Evolutionary conservation across 2,329 filamentous ascomycete genomes (phyloP), one percentile per base, ranked within the genome.

Genomic region (Elsinoe ampelina): DNA sequence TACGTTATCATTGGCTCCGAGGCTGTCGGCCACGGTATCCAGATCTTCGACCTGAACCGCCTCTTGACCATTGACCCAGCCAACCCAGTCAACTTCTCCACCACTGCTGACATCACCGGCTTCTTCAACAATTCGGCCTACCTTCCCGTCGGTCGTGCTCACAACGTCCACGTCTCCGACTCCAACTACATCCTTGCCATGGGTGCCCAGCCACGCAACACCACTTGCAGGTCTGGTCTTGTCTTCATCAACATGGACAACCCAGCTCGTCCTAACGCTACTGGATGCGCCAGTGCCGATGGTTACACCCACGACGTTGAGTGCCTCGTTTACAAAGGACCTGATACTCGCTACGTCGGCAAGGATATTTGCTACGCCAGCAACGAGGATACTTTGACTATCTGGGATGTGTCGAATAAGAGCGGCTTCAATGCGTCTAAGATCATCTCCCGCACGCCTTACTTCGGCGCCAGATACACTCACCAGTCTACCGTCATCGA

Each of bases 11-110:
- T 76, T 50, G 73, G 73, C 51, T 57, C 63, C 15, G 75, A 77
- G 60, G 75, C 77, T 35, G 62, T 65, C 42, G 66, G 72, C 61
- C 81, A 84, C 66, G 77, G 78, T 36, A 75, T 84, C 47, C 81
- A 84, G 67, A 75, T 84, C 67, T 84, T 84, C 63, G 81, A 84
- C 67, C 75, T 83, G 77, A 76, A 72, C 63, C 82, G 76, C 70
- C 70, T 81, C 13, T 69, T 78, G 54, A 68, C 69, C 41, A 65
- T 80, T 57, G 70, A 76, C 66, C 73, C 74, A 1, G 75, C 72
- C 6, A 69, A 66, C n/a, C 71, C 65, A 7, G 68, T 66, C n/a
- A 71, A 65, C 43, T 80, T 78, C 42, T 80, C 78, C 60, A 72
- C 72, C 10, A 58, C 58, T 64, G 57, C 68, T n/a, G 74, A 76